These are phyloP conservation scores for Cyberlindnera japonica DNA, from an alignment of 805 yeast species.

Conservation along the genomic window DNA sequence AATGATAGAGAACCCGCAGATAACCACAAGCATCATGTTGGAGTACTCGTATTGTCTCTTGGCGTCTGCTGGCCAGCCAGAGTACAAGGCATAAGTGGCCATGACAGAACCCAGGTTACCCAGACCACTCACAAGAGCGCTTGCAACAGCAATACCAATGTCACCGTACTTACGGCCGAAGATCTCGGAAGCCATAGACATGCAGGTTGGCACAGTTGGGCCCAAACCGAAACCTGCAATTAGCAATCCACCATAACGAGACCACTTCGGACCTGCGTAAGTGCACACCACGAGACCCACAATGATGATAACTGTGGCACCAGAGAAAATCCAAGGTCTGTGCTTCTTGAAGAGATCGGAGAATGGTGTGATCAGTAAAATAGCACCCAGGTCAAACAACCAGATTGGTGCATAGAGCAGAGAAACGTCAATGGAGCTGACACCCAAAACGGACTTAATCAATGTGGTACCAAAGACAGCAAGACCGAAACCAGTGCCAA, in stretches of 20 bases:
- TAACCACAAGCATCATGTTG: constrained; percentile 79
- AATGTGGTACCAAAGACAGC: constrained; percentile 83
- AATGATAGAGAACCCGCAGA: constrained; percentile 70
- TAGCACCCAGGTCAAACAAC: constrained; percentile 79
- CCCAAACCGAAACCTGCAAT: constrained; percentile 87
- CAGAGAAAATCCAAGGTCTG: constrained; percentile 60
- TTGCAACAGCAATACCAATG: constrained; percentile 77
- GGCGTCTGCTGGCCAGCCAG: constrained; percentile 83
- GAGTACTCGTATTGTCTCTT: constrained; percentile 59
- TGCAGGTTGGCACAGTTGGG: constrained; percentile 84
- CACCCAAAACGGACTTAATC: constrained; percentile 55
- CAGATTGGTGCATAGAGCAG: constrained; percentile 85
- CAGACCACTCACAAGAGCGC: constrained; percentile 80
- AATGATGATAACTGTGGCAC: constrained; percentile 64
- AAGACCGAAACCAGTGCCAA: constrained; percentile 85
- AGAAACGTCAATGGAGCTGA: constrained; percentile 64
- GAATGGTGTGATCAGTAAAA: constrained; percentile 70
- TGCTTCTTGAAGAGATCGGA: constrained; percentile 63
- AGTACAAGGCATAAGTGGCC: constrained; percentile 79
- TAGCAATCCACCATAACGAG: constrained; percentile 72
- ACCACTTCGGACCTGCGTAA: constrained; percentile 71
- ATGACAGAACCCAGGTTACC: constrained; percentile 86
- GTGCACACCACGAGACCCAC: constrained; percentile 74
- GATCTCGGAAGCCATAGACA: constrained; percentile 80
- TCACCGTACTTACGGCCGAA: constrained; percentile 72